Percentiles rank a stretch among this genome's conserved stretches.
Evolutionary conservation across 768 basidiomycete genomes (phyloP).

Genomic region (Infundibulicybe gibba): DNA sequence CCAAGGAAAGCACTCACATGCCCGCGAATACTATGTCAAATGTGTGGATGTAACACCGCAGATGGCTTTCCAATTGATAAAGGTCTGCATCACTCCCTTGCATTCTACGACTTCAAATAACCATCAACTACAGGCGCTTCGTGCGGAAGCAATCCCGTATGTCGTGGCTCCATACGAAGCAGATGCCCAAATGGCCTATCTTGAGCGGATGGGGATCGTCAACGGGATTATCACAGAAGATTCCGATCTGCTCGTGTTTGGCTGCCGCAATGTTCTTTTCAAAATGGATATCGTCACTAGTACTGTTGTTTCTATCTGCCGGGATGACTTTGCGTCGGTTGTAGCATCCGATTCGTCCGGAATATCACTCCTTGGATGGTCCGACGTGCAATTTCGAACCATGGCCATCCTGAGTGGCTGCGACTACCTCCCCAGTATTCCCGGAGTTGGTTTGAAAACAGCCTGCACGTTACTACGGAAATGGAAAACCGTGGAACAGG

Average conservation of each 20-base stretch:
- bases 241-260: constrained; percentile 96
- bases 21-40: constrained; percentile 86
- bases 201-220: constrained; percentile 78
- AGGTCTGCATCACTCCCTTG: constrained; percentile 46
- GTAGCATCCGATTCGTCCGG: constrained; percentile 45
- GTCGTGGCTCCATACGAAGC: constrained; percentile 98
- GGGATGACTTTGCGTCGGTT: constrained; percentile 64
- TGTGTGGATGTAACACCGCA: constrained; percentile 94
- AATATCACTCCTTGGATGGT: constrained; percentile 85
- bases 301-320: constrained; percentile 65
- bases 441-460: constrained; percentile 91
- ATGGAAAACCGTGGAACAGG: constrained; percentile 84
- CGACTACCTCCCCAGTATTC: constrained; percentile 89
- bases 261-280: constrained; percentile 90
- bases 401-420: constrained; percentile 95
- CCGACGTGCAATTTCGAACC: constrained; percentile 83
- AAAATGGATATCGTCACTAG: constrained; percentile 75
- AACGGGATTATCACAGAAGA: constrained; percentile 97
- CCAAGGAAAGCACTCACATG: constrained; percentile 77
- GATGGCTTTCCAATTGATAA: constrained; percentile 97
- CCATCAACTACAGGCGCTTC: constrained; percentile 65
- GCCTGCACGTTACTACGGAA: constrained; percentile 80
- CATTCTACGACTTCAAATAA: neutral
- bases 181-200: constrained; percentile 92
- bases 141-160: constrained; percentile 76